Evolutionary conservation across 2,329 filamentous ascomycete genomes (phyloP).

Genomic region (Phaeomoniella chlamydospora): DNA sequence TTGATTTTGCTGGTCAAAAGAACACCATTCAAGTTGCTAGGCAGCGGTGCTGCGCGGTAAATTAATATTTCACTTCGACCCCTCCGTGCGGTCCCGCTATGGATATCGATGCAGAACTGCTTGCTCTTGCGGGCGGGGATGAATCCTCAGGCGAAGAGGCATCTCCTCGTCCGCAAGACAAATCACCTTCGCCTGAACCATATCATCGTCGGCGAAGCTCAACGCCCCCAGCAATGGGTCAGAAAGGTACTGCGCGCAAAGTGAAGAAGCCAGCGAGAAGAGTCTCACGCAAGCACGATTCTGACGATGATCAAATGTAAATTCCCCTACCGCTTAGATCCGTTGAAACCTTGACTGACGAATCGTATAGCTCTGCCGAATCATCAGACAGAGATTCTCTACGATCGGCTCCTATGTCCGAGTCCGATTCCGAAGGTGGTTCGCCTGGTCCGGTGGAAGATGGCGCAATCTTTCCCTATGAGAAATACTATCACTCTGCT

Average conservation of each 20-base stretch:
- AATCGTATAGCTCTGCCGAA: conserved; percentile 46
- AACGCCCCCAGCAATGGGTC: conserved; percentile 27
- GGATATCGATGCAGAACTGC: conserved; percentile 87
- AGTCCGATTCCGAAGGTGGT: conserved; percentile 58
- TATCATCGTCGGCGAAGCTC: conserved; percentile 29
- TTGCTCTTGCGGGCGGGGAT: conserved; percentile 76
- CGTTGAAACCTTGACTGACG: conserved; percentile 3
- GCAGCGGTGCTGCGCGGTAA: neutral
- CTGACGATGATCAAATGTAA: conserved; percentile 71
- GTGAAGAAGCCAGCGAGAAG: conserved; percentile 25
- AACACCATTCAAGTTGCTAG: neutral
- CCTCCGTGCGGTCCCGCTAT: conserved; percentile 36
- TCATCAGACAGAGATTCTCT: conserved; percentile 60
- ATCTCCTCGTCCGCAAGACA: conserved; percentile 39
- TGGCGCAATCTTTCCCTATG: conserved; percentile 58
- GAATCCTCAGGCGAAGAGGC: conserved; percentile 36
- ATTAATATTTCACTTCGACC: conserved; percentile 5
- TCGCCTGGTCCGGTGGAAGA: conserved; percentile 24
- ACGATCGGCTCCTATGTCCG: conserved; percentile 77
- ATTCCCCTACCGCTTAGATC: conserved; percentile 18
- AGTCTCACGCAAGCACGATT: conserved; percentile 38
- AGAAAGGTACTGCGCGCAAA: conserved; percentile 29
- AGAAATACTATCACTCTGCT: conserved; percentile 66
- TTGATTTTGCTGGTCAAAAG: conserved; percentile 1
- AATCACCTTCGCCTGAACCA: conserved; percentile 36